phyloP scores from a whole-genome alignment of 495 filamentous ascomycete genomes.

The Aspergillus hancockii region DNA sequence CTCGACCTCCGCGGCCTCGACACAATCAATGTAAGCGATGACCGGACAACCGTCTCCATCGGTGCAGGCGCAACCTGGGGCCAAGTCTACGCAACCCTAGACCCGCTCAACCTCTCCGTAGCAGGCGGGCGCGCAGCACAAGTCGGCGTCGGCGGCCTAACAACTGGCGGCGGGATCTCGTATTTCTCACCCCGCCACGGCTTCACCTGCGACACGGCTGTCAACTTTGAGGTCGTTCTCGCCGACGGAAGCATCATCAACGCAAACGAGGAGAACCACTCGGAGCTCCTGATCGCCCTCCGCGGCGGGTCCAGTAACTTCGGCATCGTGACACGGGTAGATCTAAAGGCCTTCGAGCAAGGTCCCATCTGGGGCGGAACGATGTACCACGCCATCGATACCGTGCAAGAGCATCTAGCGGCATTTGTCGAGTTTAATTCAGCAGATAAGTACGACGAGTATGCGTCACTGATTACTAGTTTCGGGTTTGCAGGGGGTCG shows the following conservation, averaged over 20 bases:
- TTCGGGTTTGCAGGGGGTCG: slow-evolving; percentile 11
- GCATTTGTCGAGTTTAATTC: slow-evolving; percentile 18
- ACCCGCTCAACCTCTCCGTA: slow-evolving; percentile 44
- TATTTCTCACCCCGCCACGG: slow-evolving; percentile 34
- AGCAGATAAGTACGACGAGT: slow-evolving; percentile 23
- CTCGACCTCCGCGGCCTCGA: slow-evolving; percentile 53
- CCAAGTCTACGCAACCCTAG: slow-evolving; percentile 47
- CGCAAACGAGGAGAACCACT: slow-evolving; percentile 23
- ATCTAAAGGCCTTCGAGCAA: slow-evolving; percentile 27
- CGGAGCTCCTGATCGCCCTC: slow-evolving; percentile 35
- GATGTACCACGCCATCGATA: slow-evolving; percentile 16
- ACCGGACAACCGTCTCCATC: slow-evolving; percentile 38
- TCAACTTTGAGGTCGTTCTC: slow-evolving; percentile 37
- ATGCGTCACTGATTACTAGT: slow-evolving; percentile 28
- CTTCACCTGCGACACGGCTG: slow-evolving; percentile 35
- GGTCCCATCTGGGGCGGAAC: slow-evolving; percentile 44
- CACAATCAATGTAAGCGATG: slow-evolving; percentile 34
- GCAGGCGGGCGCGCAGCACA: slow-evolving; percentile 50
- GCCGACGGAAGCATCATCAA: slow-evolving; percentile 32
- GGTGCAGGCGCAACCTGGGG: slow-evolving; percentile 55
- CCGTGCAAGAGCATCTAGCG: slow-evolving; percentile 19
- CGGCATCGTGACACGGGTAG: slow-evolving; percentile 39
- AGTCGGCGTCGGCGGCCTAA: slow-evolving; percentile 36
- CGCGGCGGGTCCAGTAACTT: slow-evolving; percentile 43
- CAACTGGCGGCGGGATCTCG: slow-evolving; percentile 29